phyloP scores from a whole-genome alignment of 495 filamentous ascomycete species.

The Penicillium malachiteum region DNA sequence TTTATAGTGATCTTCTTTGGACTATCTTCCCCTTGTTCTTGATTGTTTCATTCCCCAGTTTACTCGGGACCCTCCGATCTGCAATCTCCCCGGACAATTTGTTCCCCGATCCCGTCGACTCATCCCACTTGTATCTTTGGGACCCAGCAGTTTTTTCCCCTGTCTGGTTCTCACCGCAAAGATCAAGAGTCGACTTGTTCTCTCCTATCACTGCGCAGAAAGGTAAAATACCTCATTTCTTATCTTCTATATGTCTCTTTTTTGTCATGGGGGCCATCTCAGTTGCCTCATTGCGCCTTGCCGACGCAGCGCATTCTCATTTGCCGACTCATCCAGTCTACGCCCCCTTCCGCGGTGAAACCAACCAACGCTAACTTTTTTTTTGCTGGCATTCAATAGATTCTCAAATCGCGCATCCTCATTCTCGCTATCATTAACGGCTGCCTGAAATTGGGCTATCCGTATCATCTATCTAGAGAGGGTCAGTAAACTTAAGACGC shows the following conservation, averaged over 20 bases:
- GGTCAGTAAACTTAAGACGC: slow-evolving; percentile 22
- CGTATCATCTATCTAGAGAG: slow-evolving; percentile 18
- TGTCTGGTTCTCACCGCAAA: background rate
- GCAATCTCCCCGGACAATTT: slow-evolving; percentile 12
- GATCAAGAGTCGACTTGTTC: background rate
- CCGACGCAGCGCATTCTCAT: slow-evolving; percentile 9
- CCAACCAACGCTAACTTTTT: slow-evolving; percentile 9
- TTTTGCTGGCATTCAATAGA: slow-evolving; percentile 3
- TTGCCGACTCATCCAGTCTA: slow-evolving; percentile 5
- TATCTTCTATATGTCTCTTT: background rate
- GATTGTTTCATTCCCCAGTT: slow-evolving; percentile 2
- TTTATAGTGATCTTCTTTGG: slow-evolving; percentile 8
- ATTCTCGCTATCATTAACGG: slow-evolving; percentile 3
- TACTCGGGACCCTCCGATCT: slow-evolving; percentile 9
- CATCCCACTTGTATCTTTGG: slow-evolving; percentile 9
- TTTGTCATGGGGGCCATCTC: background rate
- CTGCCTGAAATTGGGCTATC: slow-evolving; percentile 8
- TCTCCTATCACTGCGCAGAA: background rate
- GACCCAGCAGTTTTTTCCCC: slow-evolving; percentile 6
- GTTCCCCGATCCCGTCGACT: slow-evolving; percentile 19
- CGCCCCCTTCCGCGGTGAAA: slow-evolving; percentile 2
- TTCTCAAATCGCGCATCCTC: slow-evolving; percentile 8
- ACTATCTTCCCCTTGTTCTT: background rate
- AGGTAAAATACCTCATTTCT: slow-evolving; percentile 11
- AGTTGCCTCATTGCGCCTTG: slow-evolving; percentile 18